Conservation (phyloP, 805 yeast genomes). For the Phaffomyces opuntiae region DNA sequence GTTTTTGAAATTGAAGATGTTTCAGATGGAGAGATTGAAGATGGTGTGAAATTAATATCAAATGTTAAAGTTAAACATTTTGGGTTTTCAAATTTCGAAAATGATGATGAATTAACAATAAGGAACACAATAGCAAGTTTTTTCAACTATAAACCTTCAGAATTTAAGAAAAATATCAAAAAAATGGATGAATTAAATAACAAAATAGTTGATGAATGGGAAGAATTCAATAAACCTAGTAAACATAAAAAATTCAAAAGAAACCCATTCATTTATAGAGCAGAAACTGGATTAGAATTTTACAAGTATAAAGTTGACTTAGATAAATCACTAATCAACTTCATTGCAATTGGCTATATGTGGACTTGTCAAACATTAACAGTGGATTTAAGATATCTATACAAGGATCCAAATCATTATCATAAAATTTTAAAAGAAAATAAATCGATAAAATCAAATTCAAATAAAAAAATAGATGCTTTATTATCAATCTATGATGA, state of each 20-base stretch:
- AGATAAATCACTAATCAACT: conserved; percentile 8
- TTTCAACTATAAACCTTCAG: conserved; percentile 11
- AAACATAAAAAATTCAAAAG: conserved; percentile 6
- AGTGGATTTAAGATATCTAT: conserved; percentile 17
- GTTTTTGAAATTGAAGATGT: conserved; percentile 22
- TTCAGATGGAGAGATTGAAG: conserved; percentile 20
- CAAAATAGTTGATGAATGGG: conserved; percentile 19
- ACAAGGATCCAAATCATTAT: conserved; percentile 8
- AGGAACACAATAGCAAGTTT: conserved; percentile 21
- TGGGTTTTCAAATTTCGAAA: conserved; percentile 17
- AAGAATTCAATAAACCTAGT: conserved; percentile 3
- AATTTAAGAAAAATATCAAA: background rate
- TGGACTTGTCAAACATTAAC: conserved; percentile 24
- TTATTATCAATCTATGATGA: conserved; percentile 22
- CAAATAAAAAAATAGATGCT: conserved; percentile 2
- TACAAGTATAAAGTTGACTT: conserved; percentile 16
- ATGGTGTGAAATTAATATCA: conserved; percentile 16
- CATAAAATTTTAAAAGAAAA: background rate
- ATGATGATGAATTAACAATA: conserved; percentile 12
- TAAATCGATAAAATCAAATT: background rate
- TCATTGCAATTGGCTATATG: conserved; percentile 17
- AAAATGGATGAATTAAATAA: conserved; percentile 10
- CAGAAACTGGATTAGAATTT: conserved; percentile 15
- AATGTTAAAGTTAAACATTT: conserved; percentile 22
- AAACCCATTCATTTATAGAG: conserved; percentile 14